phyloP scores from a whole-genome alignment of 106 monocot species.

The Dendrobium nobile region DNA sequence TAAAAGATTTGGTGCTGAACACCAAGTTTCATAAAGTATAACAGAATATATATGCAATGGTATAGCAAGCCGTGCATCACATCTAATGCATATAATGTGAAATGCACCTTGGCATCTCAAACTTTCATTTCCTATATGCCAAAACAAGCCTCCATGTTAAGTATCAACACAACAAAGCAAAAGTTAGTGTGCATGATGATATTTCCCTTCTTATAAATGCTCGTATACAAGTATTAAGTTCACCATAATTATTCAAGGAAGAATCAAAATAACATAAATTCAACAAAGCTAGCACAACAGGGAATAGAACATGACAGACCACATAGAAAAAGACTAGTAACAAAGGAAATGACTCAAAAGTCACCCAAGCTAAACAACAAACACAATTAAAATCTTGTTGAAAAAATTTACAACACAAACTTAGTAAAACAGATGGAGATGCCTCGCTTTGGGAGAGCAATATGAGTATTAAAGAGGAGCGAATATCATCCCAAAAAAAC shows the following conservation, averaged over 20 bases:
- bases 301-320: neutral
- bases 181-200: neutral
- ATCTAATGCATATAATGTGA: neutral
- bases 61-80: neutral
- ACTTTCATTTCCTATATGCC: neutral
- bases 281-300: neutral
- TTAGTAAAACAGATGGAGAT: neutral
- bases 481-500: neutral
- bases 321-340: neutral
- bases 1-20: neutral
- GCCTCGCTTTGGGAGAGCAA: neutral
- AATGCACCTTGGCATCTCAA: neutral
- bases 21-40: neutral
- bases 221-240: neutral
- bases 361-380: neutral
- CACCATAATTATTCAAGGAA: neutral
- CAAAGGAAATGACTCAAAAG: neutral
- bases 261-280: slow-evolving; percentile 1
- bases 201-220: neutral
- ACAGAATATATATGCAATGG: neutral
- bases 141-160: neutral
- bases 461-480: neutral
- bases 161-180: neutral
- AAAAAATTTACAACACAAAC: neutral
- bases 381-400: neutral